Evolutionary conservation across 75 land plant genomes (phyloP), one percentile per base, ranked within the genome.

Genomic region (Cryptomeria japonica): DNA sequence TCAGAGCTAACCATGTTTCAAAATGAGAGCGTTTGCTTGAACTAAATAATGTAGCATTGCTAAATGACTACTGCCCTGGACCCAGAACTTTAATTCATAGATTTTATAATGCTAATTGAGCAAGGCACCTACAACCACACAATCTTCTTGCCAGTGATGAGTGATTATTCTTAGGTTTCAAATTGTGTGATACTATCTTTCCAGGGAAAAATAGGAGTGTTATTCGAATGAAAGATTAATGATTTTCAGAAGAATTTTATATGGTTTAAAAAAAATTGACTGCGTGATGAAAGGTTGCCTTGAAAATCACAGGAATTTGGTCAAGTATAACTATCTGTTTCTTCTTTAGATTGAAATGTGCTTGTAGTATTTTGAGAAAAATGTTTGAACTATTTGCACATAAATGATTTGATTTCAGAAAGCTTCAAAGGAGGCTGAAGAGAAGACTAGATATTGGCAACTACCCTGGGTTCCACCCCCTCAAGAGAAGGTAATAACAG

Each of bases 381-480:
- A 44, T 82, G 2, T 3, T 82, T 46, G 84, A 44, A n/a, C 16
- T 82, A 32, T 82, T 82, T 46, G 1, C 31, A 19, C 31, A 44
- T 39, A 12, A 34, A 46, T 82, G 46, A 42, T 61, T 36, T 12
- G 58, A 15, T 88, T 9, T 82, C 93, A 97, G 99, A 93, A 89
- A 75, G 95, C 94, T 37, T 88, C 85, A 68, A 90, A 95, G 84
- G 95, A 93, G 87, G 96, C 97, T 73, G 94, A 96, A 85, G 96
- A 95, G n/a, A 98, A 96, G 83, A 93, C 90, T 22, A 95, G 94
- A 86, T 92, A 88, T 85, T 98, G 99, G 99, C 99, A 98, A 86
- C 92, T 98, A 6, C 99, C 99, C 51, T 97, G 94, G 95, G 84
- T 93, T 53, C 98, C 99, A 70, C 93, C 98, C 79, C 94, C 95